These are phyloP conservation scores for Plenodomus tracheiphilus DNA, from an alignment of 2,329 filamentous ascomycete genomes.

Conservation along the genomic window DNA sequence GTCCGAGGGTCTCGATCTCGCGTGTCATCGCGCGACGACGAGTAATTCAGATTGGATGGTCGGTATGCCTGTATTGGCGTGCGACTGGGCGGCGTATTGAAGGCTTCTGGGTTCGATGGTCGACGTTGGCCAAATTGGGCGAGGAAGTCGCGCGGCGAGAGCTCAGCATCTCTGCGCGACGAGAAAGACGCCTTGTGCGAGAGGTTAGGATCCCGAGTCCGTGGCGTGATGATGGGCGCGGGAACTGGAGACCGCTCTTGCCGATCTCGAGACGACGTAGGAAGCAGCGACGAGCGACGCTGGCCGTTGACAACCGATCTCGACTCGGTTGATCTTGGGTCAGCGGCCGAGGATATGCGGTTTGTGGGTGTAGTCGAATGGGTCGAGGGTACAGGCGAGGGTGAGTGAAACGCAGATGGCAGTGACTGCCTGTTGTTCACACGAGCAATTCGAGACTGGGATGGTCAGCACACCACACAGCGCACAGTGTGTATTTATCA, in stretches of 20 bases:
- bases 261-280: conserved; percentile 28
- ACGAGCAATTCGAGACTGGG: conserved; percentile 43
- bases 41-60: conserved; percentile 43
- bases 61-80: conserved; percentile 37
- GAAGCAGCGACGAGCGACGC: conserved; percentile 38
- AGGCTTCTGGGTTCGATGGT: conserved; percentile 37
- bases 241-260: conserved; percentile 32
- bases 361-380: conserved; percentile 31
- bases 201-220: conserved; percentile 32
- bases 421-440: conserved; percentile 41
- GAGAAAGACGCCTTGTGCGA: conserved; percentile 36
- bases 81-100: conserved; percentile 39
- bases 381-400: conserved; percentile 27
- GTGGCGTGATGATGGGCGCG: conserved; percentile 19
- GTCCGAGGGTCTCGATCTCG: conserved; percentile 26
- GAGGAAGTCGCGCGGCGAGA: conserved; percentile 41
- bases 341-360: conserved; percentile 33
- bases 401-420: conserved; percentile 33
- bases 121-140: conserved; percentile 35
- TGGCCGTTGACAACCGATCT: conserved; percentile 9
- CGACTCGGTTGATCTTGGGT: conserved; percentile 21
- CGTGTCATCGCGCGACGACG: conserved; percentile 35
- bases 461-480: conserved; percentile 14
- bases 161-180: conserved; percentile 30
- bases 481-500: background rate